Conservation (phyloP, 2,329 filamentous ascomycete species). For the Aciculosporium take region DNA sequence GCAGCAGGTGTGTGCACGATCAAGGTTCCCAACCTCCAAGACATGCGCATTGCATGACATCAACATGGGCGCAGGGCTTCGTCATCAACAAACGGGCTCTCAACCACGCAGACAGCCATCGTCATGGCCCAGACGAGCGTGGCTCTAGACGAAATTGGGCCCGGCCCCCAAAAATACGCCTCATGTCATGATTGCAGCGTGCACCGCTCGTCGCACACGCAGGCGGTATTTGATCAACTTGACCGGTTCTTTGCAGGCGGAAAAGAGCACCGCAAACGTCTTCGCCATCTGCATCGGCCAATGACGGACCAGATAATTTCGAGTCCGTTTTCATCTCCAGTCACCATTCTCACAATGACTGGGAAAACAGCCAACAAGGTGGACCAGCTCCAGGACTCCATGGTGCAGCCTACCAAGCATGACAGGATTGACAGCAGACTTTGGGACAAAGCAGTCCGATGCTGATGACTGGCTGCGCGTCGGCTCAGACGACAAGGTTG, state of each 20-base stretch:
- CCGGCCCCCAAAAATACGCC: not conserved
- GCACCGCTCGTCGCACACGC: not conserved
- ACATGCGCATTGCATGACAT: constrained; percentile 1
- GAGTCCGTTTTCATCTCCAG: not conserved
- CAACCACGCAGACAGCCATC: too few relatives aligned
- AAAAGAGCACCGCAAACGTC: too few relatives aligned
- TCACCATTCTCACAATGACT: constrained; percentile 18
- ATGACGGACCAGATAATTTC: not conserved
- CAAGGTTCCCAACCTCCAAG: too few relatives aligned
- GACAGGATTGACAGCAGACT: constrained; percentile 60
- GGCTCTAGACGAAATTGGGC: not conserved
- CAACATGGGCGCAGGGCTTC: constrained; percentile 3
- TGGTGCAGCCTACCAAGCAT: constrained; percentile 41
- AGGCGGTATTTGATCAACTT: not conserved
- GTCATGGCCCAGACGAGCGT: not conserved
- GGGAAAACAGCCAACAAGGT: constrained; percentile 45
- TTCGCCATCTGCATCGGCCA: not conserved
- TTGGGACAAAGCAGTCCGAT: constrained; percentile 56
- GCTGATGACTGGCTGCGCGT: constrained; percentile 68
- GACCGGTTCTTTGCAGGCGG: not conserved
- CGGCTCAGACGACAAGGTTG: constrained; percentile 45
- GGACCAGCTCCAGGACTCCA: constrained; percentile 44
- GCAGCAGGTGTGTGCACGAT: too few relatives aligned
- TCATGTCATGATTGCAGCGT: constrained; percentile 5
- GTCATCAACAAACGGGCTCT: not conserved